phyloP scores from a whole-genome alignment of 2,329 filamentous ascomycete genomes.

The Curvularia lunata region DNA sequence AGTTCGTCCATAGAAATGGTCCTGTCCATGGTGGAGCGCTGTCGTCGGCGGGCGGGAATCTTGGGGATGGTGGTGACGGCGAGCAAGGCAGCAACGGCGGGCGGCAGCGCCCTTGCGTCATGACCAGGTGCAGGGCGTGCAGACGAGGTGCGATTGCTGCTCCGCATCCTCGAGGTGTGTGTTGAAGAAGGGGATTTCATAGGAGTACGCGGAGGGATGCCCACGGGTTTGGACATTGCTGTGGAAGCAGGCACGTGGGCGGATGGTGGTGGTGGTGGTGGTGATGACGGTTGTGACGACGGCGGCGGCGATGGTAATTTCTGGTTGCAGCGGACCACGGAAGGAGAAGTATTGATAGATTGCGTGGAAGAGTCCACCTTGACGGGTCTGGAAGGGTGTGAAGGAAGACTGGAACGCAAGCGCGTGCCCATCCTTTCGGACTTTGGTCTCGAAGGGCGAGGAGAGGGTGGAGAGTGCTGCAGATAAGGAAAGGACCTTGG shows the following conservation, averaged over 20 bases:
- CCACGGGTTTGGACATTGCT: slow-evolving; percentile 50
- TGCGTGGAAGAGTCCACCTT: slow-evolving; percentile 17
- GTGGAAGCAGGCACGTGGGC: slow-evolving; percentile 21
- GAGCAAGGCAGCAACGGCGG: slow-evolving; percentile 64
- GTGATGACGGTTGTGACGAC: slow-evolving; percentile 4
- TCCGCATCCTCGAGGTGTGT: slow-evolving; percentile 41
- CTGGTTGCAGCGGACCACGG: slow-evolving; percentile 6
- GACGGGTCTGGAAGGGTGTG: slow-evolving; percentile 23
- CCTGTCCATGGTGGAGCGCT: slow-evolving; percentile 50
- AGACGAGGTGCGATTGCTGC: slow-evolving; percentile 39
- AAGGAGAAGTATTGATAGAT: slow-evolving; percentile 11
- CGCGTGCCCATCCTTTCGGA: slow-evolving; percentile 44
- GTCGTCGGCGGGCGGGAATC: slow-evolving; percentile 52
- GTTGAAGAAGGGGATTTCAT: slow-evolving; percentile 37
- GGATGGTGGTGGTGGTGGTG: slow-evolving; percentile 12
- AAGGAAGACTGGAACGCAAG: slow-evolving; percentile 27
- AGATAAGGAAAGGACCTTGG: slow-evolving; percentile 55
- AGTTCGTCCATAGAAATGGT: slow-evolving; percentile 63
- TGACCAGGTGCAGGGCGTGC: slow-evolving; percentile 43
- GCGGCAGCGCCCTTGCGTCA: slow-evolving; percentile 56
- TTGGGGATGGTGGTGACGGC: slow-evolving; percentile 66
- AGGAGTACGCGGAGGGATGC: slow-evolving; percentile 49
- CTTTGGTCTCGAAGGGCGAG: slow-evolving; percentile 24
- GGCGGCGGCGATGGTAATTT: slow-evolving; percentile 9
- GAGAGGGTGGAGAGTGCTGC: slow-evolving; percentile 45